Evolutionary conservation across 164 flowering plant genomes (phyloP), one percentile per base, ranked within the genome.

Genomic region (Nelumbo lutea): DNA sequence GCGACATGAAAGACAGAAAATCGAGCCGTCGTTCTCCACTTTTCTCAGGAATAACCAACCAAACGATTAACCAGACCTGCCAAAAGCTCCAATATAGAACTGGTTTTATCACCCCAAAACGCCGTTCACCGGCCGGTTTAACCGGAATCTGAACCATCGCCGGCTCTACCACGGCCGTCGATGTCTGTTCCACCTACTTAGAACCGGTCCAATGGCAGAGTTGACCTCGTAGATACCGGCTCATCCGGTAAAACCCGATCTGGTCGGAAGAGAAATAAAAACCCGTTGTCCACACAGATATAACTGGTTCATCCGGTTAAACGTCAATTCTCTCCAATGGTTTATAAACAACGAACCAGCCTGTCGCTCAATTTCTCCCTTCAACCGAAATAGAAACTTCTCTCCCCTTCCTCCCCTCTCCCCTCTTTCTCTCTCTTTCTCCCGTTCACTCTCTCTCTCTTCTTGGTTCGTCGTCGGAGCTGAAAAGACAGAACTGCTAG

Each of bases 221-320:
- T 62, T 68, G 61, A 60, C 75, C 51, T 44, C 64, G 42, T 53
- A 41, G 41, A 5, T 1, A 72, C 70, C 68, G 72, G 68, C 46
- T 66, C 42, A 62, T 40, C 73, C 73, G 74, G 68, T 75, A 45
- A 57, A 62, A 47, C 14, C 69, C n/a, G 9, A 14, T 48, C 40
- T 42, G 50, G 5, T 56, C 53, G 10, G 44, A 6, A 6, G 40
- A 61, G 27, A 50, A 14, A 68, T 11, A 27, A 53, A 14, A 72
- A 55, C 62, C 46, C 63, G 68, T 56, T 65, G 61, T 75, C 78
- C 81, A 76, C 81, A 76, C 7, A n/a, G 57, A 56, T 0, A 38
- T 55, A 80, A 84, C 88, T 85, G 89, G 88, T 82, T 77, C 82
- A 68, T 77, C 83, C 84, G 85, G 87, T 85, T 51, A 58, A 41